Percentiles rank a stretch among this genome's conserved stretches.
Evolutionary conservation across 345 rosid species (phyloP).

Genomic region (Streptanthus diversifolius): DNA sequence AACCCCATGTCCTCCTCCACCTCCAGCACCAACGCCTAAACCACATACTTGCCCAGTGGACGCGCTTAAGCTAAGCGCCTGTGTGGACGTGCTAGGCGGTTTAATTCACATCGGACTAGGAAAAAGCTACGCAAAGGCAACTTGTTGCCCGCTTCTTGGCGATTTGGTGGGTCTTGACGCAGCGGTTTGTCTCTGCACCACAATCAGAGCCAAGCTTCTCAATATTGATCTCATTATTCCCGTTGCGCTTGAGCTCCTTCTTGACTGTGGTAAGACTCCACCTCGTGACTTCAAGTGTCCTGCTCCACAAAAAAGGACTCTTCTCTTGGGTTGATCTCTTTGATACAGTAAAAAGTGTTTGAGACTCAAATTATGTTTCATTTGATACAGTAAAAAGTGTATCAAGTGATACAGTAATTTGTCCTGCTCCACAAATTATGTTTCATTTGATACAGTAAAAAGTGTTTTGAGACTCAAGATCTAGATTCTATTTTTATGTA

Average conservation of each 20-base stretch:
- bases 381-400: too few species aligned
- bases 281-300: constrained; percentile 73
- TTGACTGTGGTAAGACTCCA: constrained; percentile 77
- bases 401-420: too few species aligned
- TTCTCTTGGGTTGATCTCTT: constrained; percentile 25
- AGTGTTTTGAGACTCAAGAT: background rate
- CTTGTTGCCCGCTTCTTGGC: constrained; percentile 81
- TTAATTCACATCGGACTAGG: constrained; percentile 73
- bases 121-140: constrained; percentile 57
- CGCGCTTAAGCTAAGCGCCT: constrained; percentile 70
- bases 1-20: constrained; percentile 45
- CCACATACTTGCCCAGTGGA: constrained; percentile 68
- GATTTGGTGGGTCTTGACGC: constrained; percentile 77
- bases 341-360: background rate
- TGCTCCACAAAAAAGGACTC: background rate
- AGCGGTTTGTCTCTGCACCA: constrained; percentile 86
- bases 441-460: constrained; percentile 6
- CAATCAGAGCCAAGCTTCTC: constrained; percentile 71
- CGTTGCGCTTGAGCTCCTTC: constrained; percentile 73
- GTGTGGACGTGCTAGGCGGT: constrained; percentile 88
- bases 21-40: constrained; percentile 41
- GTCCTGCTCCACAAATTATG: too few species aligned
- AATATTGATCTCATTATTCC: constrained; percentile 68
- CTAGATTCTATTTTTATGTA: constrained; percentile 5
- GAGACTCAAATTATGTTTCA: too few species aligned